Conservation (phyloP, 768 basidiomycete species). For the Suillus paluster region DNA sequence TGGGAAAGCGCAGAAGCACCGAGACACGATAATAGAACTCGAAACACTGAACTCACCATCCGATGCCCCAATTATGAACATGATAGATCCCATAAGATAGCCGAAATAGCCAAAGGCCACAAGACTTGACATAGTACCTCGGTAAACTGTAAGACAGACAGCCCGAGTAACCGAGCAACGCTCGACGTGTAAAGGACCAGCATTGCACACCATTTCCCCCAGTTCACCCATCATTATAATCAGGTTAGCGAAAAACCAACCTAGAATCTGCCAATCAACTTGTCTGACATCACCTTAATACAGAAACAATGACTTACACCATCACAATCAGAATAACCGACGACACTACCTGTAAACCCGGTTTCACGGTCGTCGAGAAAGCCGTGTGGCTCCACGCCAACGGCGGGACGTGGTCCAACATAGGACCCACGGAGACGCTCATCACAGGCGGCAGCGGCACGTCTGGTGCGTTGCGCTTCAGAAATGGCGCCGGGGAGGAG, state of each 20-base stretch:
- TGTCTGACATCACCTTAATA: background rate
- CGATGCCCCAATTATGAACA: no score
- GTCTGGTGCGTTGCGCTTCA: conserved; percentile 42
- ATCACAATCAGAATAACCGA: background rate
- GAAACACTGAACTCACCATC: no score
- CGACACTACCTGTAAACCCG: background rate
- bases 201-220: background rate
- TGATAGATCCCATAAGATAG: no score
- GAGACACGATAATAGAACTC: no score
- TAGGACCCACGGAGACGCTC: conserved; percentile 28
- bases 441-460: conserved; percentile 44
- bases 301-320: background rate
- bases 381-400: background rate
- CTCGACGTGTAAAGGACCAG: background rate
- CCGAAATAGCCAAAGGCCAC: no score
- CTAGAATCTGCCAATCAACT: background rate
- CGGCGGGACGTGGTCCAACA: conserved; percentile 35
- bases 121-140: no score
- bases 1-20: no score
- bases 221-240: background rate
- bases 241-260: background rate
- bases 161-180: no score
- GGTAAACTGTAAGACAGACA: no score
- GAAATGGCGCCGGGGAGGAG: conserved; percentile 30
- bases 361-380: background rate